phyloP scores from a whole-genome alignment of 257 asterid genomes.

The Solanum bukasovii region DNA sequence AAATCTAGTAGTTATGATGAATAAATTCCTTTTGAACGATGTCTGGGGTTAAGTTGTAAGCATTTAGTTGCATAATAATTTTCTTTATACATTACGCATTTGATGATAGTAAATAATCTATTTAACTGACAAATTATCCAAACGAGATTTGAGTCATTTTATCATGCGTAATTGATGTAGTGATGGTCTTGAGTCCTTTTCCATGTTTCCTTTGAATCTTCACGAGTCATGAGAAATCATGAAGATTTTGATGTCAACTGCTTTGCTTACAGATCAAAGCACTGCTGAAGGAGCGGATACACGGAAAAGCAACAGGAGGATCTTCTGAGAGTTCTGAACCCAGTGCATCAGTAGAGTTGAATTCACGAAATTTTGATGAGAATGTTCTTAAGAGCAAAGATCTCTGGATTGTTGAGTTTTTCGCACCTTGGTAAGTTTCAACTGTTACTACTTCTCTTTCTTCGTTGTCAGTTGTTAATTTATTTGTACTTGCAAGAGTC shows the following conservation, averaged over 20 bases:
- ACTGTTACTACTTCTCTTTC: not conserved
- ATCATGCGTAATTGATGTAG: not conserved
- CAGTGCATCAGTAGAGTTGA: conserved; percentile 77
- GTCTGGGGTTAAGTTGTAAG: not conserved
- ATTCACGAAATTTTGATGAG: conserved; percentile 81
- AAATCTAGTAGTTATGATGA: not conserved
- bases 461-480: not conserved
- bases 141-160: not conserved
- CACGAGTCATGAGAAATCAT: not conserved
- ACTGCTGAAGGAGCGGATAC: conserved; percentile 69
- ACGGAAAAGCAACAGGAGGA: conserved; percentile 80
- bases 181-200: not conserved
- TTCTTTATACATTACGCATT: not conserved
- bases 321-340: conserved; percentile 75
- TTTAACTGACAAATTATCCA: not conserved
- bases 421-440: conserved; percentile 84
- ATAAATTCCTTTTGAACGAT: not conserved
- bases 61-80: not conserved
- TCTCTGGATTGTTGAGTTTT: conserved; percentile 93
- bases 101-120: not conserved
- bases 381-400: conserved; percentile 83
- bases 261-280: conserved; percentile 42
- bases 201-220: not conserved
- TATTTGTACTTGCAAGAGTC: not conserved
- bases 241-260: not conserved